These are phyloP conservation scores for Plectosphaerella cucumerina DNA, from an alignment of 2,329 filamentous ascomycete species.

Conservation along the genomic window DNA sequence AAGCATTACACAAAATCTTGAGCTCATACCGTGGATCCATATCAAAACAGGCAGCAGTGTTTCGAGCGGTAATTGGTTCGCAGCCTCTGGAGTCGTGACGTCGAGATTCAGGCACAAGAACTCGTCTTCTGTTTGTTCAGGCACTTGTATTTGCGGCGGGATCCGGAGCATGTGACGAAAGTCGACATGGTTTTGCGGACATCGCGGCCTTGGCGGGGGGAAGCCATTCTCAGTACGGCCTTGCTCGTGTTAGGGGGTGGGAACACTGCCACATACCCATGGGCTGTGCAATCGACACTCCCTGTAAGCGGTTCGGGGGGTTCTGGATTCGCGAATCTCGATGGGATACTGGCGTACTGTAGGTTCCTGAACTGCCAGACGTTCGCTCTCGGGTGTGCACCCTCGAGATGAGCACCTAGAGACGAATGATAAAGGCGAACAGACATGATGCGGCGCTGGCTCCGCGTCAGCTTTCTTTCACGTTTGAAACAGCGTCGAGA, in stretches of 20 bases:
- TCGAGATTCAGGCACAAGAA: conserved; percentile 39
- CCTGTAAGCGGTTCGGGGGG: not conserved
- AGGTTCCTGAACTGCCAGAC: conserved; percentile 2
- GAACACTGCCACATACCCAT: conserved; percentile 3
- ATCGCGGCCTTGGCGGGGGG: conserved; percentile 28
- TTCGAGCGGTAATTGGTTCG: not conserved
- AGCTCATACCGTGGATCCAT: conserved; percentile 37
- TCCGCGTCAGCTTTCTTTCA: too few relatives aligned
- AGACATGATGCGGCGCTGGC: not conserved
- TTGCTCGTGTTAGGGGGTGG: not conserved
- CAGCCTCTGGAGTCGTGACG: conserved; percentile 22
- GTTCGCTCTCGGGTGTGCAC: not conserved
- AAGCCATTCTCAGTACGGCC: not conserved
- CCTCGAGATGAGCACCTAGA: not conserved
- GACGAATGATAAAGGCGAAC: not conserved
- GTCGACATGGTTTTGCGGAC: conserved; percentile 35
- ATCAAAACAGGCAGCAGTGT: conserved; percentile 31
- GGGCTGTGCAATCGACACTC: conserved; percentile 3
- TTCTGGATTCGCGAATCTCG: conserved; percentile 4
- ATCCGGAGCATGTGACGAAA: conserved; percentile 38
- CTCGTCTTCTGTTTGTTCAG: conserved; percentile 30
- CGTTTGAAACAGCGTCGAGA: not conserved
- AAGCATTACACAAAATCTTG: not conserved
- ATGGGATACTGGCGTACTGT: conserved; percentile 5
- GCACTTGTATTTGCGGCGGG: conserved; percentile 21